Percentiles rank a stretch among this genome's conserved stretches.
These are phyloP conservation scores for Spergularia azorica DNA, from an alignment of 179 eudicot species.

Conservation along the genomic window DNA sequence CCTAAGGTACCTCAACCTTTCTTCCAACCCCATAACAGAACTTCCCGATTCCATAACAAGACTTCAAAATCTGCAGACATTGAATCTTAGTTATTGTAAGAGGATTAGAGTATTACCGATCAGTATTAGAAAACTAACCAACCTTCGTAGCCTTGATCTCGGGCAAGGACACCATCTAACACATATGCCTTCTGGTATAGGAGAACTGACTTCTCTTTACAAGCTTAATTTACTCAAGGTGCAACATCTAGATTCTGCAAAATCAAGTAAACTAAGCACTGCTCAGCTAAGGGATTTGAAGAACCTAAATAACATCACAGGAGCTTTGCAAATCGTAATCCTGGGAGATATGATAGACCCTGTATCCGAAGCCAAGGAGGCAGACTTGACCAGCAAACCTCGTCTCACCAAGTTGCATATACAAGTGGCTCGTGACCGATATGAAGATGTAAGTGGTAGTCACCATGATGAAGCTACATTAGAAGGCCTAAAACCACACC, in stretches of 20 bases:
- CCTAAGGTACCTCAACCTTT: constrained; percentile 32
- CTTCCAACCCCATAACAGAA: constrained; percentile 14
- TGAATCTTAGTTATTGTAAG: constrained; percentile 11
- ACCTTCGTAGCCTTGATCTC: constrained; percentile 23
- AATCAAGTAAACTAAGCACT: neutral
- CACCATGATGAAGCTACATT: constrained; percentile 19
- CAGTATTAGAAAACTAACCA: constrained; percentile 5
- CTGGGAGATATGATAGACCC: constrained; percentile 1
- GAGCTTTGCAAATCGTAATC: constrained; percentile 17
- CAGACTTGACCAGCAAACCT: constrained; percentile 16
- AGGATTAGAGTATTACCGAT: constrained; percentile 15
- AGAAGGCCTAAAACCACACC: constrained; percentile 31
- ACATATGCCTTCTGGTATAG: constrained; percentile 23
- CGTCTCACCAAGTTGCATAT: neutral
- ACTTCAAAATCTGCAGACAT: constrained; percentile 27
- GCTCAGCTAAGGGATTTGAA: constrained; percentile 9
- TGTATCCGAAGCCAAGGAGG: constrained; percentile 16
- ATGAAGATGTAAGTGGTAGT: neutral
- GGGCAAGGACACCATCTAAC: constrained; percentile 11
- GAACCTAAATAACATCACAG: constrained; percentile 5
- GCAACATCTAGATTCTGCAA: neutral
- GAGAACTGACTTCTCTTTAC: constrained; percentile 20
- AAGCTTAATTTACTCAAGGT: constrained; percentile 21
- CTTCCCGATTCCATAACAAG: constrained; percentile 32
- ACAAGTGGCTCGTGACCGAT: no score